A percentile compares a stretch with the other conserved stretches of the same genome.
Conservation (phyloP, 2,329 filamentous ascomycete species). For the Aspergillus aculeatinus region DNA sequence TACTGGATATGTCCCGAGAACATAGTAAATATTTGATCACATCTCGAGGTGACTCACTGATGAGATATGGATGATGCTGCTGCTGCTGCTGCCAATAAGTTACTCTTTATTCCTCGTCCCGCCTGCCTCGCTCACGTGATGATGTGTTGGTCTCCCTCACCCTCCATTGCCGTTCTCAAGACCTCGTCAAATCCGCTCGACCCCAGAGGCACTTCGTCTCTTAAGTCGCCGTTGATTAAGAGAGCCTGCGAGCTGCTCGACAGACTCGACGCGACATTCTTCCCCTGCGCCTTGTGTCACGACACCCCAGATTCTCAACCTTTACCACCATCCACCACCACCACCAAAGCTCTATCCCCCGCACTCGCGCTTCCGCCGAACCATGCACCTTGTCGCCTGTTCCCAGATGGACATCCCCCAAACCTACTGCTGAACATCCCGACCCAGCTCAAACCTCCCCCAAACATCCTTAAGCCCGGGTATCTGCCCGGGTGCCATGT, state of each 20-base stretch:
- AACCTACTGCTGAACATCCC: slow-evolving; percentile 11
- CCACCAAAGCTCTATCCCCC: slow-evolving; percentile 28
- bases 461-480: slow-evolving; percentile 6
- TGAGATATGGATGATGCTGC: no score
- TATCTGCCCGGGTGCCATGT: slow-evolving; percentile 17
- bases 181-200: neutral
- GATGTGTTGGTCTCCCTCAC: slow-evolving; percentile 1
- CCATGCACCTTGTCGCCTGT: slow-evolving; percentile 35
- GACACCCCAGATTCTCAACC: neutral
- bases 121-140: slow-evolving; percentile 5
- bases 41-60: no score
- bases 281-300: neutral
- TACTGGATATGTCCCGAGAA: no score
- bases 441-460: neutral
- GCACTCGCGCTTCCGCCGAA: slow-evolving; percentile 37
- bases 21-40: no score
- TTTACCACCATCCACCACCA: slow-evolving; percentile 20
- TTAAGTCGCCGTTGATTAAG: neutral
- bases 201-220: slow-evolving; percentile 4
- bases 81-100: neutral
- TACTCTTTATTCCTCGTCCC: neutral
- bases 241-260: neutral
- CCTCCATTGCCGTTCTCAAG: slow-evolving; percentile 1
- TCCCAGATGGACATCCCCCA: slow-evolving; percentile 33
- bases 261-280: neutral